Evolutionary conservation across 2,329 filamentous ascomycete species (phyloP).

Genomic region (Beauveria sp.): DNA sequence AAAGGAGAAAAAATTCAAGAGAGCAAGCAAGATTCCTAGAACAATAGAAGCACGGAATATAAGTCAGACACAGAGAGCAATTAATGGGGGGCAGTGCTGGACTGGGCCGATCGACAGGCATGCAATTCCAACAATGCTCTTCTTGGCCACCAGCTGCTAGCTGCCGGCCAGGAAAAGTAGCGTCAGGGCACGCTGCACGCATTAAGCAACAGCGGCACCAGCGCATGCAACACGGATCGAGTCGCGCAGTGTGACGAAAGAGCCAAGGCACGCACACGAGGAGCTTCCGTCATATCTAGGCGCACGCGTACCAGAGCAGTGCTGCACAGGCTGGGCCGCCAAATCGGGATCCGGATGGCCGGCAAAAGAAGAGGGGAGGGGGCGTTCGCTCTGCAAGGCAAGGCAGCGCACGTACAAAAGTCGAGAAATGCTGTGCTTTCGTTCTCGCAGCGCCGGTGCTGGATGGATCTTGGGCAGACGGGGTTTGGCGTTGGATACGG

Average conservation of each 20-base stretch:
- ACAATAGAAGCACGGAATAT: constrained; percentile 1
- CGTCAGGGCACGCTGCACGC: neutral
- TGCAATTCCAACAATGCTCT: neutral
- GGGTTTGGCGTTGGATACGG: constrained; percentile 19
- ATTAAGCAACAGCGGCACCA: neutral
- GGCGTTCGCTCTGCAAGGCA: neutral
- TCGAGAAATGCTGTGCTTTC: constrained; percentile 6
- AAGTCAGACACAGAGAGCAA: constrained; percentile 3
- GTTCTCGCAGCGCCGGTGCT: constrained; percentile 11
- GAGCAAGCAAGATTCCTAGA: neutral
- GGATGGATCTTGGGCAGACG: constrained; percentile 21
- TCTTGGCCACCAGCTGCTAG: neutral
- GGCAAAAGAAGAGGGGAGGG: neutral
- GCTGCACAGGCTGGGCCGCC: neutral
- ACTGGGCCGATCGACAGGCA: constrained; percentile 7
- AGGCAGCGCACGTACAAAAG: neutral
- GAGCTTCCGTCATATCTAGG: neutral
- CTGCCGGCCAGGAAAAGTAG: neutral
- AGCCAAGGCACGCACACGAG: constrained; percentile 7
- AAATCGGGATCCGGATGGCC: neutral
- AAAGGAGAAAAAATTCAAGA: neutral
- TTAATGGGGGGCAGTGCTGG: constrained; percentile 1
- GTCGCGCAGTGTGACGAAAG: neutral
- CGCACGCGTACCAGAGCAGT: neutral
- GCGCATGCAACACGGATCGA: neutral